Evolutionary conservation across 495 filamentous ascomycete genomes (phyloP), one percentile per base, ranked within the genome.

Genomic region (Penicillium canescens): DNA sequence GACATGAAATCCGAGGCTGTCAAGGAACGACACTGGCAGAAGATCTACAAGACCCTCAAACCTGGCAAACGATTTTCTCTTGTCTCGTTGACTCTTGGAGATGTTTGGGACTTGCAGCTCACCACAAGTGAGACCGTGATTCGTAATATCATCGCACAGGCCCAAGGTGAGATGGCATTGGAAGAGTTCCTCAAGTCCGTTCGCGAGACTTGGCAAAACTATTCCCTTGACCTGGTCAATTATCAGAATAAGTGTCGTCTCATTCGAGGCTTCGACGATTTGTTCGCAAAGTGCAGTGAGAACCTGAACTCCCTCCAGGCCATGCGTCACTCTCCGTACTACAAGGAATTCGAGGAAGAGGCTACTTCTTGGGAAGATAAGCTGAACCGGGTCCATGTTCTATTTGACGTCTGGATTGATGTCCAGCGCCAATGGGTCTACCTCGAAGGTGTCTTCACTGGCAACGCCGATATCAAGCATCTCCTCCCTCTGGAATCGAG

Each of bases 391-490:
- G 90, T 98, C 18, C 94, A 98, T 67, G 90, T 98, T 31, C 79
- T 98, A 2, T 99, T 99, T 66, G 95, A 99, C 72, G 91, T 98
- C 26, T 99, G 94, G 94, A 98, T 99, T 57, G 94, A 99, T 74
- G 95, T 99, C 23, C 94, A 99, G 71, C 85, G 94, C 52, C 94
- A 99, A 76, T 99, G 94, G 94, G 93, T 98, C 4, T 99, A 99
- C 63, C 81, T 99, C 20, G 95, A 99, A 72, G 94, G 94, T 49
- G 95, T 99, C 37, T 99, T 99, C 67, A 94, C 92, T 5, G 94
- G 94, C 48, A 99, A 98, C 71, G 92, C 90, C 9, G 94, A 99
- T 66, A 99, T 99, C 76, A 99, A 96, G 71, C 95, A 98, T 71
- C 79, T 99, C 41, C 84, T 99, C 31, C 95, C 95, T 5, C 87